A percentile compares a stretch with the other conserved stretches of the same genome.
phyloP scores from a whole-genome alignment of 2,329 filamentous ascomycete genomes.

The Xylaria arbuscula region DNA sequence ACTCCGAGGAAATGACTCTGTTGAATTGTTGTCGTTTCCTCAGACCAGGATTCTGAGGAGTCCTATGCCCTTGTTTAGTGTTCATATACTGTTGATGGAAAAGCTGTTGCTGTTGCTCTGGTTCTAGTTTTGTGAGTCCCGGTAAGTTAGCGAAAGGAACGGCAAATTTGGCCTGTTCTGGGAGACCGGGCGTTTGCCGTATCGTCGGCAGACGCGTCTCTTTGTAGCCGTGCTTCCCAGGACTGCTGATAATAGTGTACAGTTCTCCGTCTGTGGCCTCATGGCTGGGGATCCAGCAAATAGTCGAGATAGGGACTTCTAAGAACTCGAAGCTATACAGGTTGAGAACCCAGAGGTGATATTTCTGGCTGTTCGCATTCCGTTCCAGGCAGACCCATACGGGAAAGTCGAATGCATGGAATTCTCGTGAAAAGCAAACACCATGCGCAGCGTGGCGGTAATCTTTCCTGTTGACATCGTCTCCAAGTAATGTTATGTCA shows the following conservation, averaged over 20 bases:
- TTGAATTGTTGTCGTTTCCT: background rate
- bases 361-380: conserved; percentile 22
- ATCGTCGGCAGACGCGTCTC: conserved; percentile 32
- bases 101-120: conserved; percentile 3
- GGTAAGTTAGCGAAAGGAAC: conserved; percentile 9
- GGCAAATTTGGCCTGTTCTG: conserved; percentile 9
- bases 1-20: background rate
- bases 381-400: conserved; percentile 43
- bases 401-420: conserved; percentile 31
- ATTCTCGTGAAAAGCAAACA: conserved; percentile 35
- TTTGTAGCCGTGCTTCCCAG: conserved; percentile 25
- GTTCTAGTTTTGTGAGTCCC: conserved; percentile 11
- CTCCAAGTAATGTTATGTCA: conserved; percentile 31
- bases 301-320: conserved; percentile 28
- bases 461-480: conserved; percentile 27
- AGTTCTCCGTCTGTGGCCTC: conserved; percentile 37
- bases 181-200: conserved; percentile 32
- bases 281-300: conserved; percentile 47
- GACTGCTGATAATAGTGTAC: conserved; percentile 46
- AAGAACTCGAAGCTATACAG: conserved; percentile 36
- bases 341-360: conserved; percentile 41
- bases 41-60: background rate
- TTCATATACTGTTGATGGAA: conserved; percentile 19
- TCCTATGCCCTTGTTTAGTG: background rate
- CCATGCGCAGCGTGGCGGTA: conserved; percentile 45